These are phyloP conservation scores for Pleurozium schreberi DNA, from an alignment of 225 moss, liverwort and hornwort genomes.

Conservation along the genomic window DNA sequence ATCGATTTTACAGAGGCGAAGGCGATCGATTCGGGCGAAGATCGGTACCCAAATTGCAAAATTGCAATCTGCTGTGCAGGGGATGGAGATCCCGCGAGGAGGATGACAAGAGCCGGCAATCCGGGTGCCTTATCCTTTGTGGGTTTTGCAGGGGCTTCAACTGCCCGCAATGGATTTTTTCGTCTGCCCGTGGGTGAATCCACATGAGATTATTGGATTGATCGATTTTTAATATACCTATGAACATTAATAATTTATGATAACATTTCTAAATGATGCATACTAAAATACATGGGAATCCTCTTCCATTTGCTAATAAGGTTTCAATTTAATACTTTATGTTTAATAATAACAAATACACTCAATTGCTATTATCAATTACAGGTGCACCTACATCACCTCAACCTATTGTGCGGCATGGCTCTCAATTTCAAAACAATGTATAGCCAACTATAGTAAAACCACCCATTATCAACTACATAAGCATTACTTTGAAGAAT, in stretches of 20 bases:
- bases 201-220: background rate
- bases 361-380: fast-evolving
- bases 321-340: background rate
- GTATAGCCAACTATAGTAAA: background rate
- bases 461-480: too few species aligned
- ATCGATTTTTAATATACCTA: background rate
- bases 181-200: background rate
- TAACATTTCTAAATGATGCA: background rate
- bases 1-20: background rate
- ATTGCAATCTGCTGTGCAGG: background rate
- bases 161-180: background rate
- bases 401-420: background rate
- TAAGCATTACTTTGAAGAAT: too few species aligned
- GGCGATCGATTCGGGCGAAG: background rate
- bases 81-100: background rate
- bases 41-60: background rate
- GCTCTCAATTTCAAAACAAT: background rate
- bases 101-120: background rate
- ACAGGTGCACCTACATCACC: background rate
- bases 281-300: background rate
- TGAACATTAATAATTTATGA: background rate
- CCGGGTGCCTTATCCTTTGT: conserved; percentile 12
- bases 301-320: fast-evolving
- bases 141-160: background rate
- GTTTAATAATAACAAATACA: fast-evolving